Base-by-base conservation (phyloP, 208 protist species). In the Angomonas ambiguus region DNA sequence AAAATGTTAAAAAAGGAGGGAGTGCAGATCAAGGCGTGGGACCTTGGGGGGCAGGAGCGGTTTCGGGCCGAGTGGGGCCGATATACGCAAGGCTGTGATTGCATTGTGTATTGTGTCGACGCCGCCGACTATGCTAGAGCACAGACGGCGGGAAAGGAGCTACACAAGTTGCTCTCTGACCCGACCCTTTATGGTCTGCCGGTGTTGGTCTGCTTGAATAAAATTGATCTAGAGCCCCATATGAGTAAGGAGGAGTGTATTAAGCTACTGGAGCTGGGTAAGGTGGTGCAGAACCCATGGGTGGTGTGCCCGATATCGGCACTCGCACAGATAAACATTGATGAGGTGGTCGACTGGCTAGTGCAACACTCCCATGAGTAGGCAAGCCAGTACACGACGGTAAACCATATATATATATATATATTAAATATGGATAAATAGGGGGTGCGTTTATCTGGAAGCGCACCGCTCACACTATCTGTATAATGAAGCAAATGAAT, bases 1-100 rank as follows among this genome's bases (percentile, higher is more conserved):
- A 93, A 91, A 68, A 76, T 81, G 61, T 70, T 95, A 2, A 83
- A 78, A 11, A 93, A 92, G 53, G 76, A 80, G 45, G 85, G 81
- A n/a, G 77, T 91, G 45, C 74, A 82, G 55, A 74, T 93, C 25
- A 94, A 94, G 67, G 83, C 92, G 61, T 90, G 83, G 85, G 85
- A 93, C 70, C 68, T 92, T 13, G 81, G 82, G 13, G 85, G 85
- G 5, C 86, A 93, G 65, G 81, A 87, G 63, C 70, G 83, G 18
- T 90, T 93, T 49, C 76, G 87, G 20, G 71, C 67, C 48, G 84
- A 92, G 71, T 96, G 90, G 84, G 71, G 72, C 0, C 72, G 80
- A 55, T 89, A 92, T 62, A 88, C 85, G 10, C 72, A 82, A 41
- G 84, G 78, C n/a, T 87, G 74, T 49, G 77, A 92, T 65, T 83